Conservation (phyloP, 441 rosid species). For the Erysimum pusillum region DNA sequence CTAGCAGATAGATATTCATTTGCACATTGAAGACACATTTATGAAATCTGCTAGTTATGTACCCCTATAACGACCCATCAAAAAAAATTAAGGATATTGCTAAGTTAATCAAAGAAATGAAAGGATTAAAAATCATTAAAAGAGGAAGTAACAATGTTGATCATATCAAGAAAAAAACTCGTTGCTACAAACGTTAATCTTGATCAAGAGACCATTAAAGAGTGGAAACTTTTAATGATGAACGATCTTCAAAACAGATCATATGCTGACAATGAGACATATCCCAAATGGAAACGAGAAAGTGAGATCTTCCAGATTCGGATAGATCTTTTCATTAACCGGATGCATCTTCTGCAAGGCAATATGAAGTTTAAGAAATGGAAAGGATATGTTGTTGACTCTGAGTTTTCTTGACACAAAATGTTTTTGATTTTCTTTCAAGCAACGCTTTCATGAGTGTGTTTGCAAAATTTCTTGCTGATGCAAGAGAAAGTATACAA, state of each 20-base stretch:
- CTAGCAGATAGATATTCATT: constrained; percentile 43
- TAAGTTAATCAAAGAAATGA: constrained; percentile 35
- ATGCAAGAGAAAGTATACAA: too few species aligned
- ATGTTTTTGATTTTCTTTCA: too few species aligned
- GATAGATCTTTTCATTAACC: constrained; percentile 53
- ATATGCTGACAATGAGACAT: constrained; percentile 36
- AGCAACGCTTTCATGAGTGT: too few species aligned
- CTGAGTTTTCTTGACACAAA: too few species aligned
- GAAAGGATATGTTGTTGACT: too few species aligned
- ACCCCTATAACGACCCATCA: not conserved
- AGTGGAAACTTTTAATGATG: constrained; percentile 60
- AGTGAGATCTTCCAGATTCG: constrained; percentile 49
- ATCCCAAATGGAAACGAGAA: constrained; percentile 57
- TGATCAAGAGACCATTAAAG: constrained; percentile 55
- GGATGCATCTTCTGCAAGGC: constrained; percentile 65
- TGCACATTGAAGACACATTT: constrained; percentile 37
- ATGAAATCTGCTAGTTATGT: not conserved
- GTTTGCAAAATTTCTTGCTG: too few species aligned
- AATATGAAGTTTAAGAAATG: too few species aligned
- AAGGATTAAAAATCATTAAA: constrained; percentile 33
- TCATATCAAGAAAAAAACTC: constrained; percentile 11
- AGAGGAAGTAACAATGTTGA: not conserved
- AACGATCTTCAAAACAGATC: constrained; percentile 40
- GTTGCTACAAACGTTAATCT: constrained; percentile 49
- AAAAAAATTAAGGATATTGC: not conserved